Base-by-base conservation (phyloP, 1,284 basidiomycete genomes). In the Microbotryomycetes sp. region DNA sequence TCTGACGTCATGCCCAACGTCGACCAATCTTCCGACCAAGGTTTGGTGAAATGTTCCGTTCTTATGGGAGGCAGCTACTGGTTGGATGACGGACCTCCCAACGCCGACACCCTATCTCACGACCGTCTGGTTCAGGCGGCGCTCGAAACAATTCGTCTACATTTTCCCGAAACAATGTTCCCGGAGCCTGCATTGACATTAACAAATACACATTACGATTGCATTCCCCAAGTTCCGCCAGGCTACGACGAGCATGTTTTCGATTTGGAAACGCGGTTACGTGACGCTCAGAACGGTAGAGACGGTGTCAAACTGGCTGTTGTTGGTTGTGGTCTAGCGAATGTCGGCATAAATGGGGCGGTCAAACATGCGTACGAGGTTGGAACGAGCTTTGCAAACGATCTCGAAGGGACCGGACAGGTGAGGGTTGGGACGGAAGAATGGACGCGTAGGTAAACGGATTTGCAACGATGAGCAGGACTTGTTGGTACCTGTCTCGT, bases 341-440 rank as follows among this genome's bases (percentile, higher is more conserved):
- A 91, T 1, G 89, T 94, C 1, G 92, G 91, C 60, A 81, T 97
- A 4, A 89, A 88, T 18, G 93, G 97, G 72, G 93, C 91, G 73
- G 82, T 94, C 1, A 70, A 72, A 57, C 53, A 54, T 2, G 65
- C 61, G 4, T 62, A 59, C 28, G 82, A 85, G 70, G 82, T 82
- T 4, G 91, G 86, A 9, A 82, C 83, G 69, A 65, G 64, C 5
- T 72, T 77, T 9, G 76, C 75, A 0, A 23, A 31, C 16, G 46
- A 50, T 15, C 3, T 60, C 23, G 54, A 52, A 15, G 51, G 15
- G 9, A 9, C 9, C 9, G 35, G 35, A 11, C 35, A 41, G 18
- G 18, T 41, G 35, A 41, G 18, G 18, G 9, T 41, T 18, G 35
- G 35, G 9, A 41, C 35, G 9, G 35, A 41, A 41, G 35, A 41